Evolutionary conservation across 73 alveolate genomes (phyloP), one percentile per base, ranked within the genome.

Genomic region (Paramecium sonneborni): DNA sequence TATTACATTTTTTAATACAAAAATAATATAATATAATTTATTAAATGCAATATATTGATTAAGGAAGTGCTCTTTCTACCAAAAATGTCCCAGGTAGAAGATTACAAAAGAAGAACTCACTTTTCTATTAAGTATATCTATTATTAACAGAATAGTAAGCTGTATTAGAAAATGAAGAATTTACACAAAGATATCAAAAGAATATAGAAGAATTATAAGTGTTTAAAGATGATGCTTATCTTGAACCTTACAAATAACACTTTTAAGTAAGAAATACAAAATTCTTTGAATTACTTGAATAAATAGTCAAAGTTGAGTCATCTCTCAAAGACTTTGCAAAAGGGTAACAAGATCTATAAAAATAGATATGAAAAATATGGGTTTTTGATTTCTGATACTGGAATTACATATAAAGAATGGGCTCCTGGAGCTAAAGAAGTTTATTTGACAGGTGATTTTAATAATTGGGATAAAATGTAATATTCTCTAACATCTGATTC

Each of bases 351-450:
- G 55, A 68, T 39, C 68, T 62, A 41, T 38, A 7, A 30, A 21
- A 35, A 69, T 57, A 82, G 94, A 28, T 88, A 88, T 21, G 87
- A 88, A 35, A 88, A 72, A 70, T 88, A 88, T 68, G 94, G 94
- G 18, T 70, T 88, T 24, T 39, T 69, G 20, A 26, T 69, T 14
- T 57, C 79, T 44, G 94, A 82, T 21, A 44, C 79, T 46, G 87
- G 88, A 3, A 76, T 88, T 7, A 43, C 58, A 23, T 88, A 88
- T 93, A 92, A 95, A 92, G 99, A 97, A 95, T 97, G 98, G 97
- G 98, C 98, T 6, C 99, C 99, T 34, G 95, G 95, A 11, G 99
- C 99, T 10, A 84, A 93, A 68, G 98, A 96, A 58, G 95, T 97
- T 18, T 94, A 97, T 30, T 30, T 97, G 30, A 95, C 96, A 93